Evolutionary conservation across 768 basidiomycete genomes (phyloP), one percentile per base, ranked within the genome.

Genomic region (Boletus rubescentipes): DNA sequence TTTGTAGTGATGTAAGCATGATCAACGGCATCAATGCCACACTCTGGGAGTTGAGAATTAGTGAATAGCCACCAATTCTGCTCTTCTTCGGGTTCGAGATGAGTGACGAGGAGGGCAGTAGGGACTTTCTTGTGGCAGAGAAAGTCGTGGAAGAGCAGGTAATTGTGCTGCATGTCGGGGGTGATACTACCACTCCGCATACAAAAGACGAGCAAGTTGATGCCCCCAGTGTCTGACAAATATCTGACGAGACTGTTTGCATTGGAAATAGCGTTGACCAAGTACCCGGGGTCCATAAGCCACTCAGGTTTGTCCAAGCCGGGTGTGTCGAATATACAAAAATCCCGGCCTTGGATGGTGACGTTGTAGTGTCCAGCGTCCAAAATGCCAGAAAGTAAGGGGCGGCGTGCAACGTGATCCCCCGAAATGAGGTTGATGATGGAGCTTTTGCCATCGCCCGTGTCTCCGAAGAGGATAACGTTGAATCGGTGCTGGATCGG

Each of bases 1-100:
- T 42, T 71, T 44, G 75, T 58, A 11, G 76, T 72, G 9, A 67
- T 62, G 55, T 70, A 73, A 23, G 67, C 70, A 18, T 71, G 68
- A 32, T 53, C 67, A 35, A 57, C 32, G 11, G 46, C 49, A 20
- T 30, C 31, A 20, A 73, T 64, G 14, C 55, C 55, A 30, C 46
- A 57, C 1, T 42, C 39, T 10, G 36, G 10, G 47, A 73, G 59
- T 20, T 61, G 56, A 15, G 30, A 14, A 10, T 53, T 12, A 41
- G 73, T 73, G 5, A 4, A 26, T 26, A 26, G 4, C 26, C 26
- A 3, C 26, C 6, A 6, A 6, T 26, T 6, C 6, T 26, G 26
- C 26, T 26, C 26, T 6, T 26, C 26, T 26, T 26, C 6, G 26
- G 3, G 26, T 26, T 26, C 26, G 6, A 26, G 26, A 26, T 26